Conservation (phyloP, 495 filamentous ascomycete genomes). For the Penicillium lagena region DNA sequence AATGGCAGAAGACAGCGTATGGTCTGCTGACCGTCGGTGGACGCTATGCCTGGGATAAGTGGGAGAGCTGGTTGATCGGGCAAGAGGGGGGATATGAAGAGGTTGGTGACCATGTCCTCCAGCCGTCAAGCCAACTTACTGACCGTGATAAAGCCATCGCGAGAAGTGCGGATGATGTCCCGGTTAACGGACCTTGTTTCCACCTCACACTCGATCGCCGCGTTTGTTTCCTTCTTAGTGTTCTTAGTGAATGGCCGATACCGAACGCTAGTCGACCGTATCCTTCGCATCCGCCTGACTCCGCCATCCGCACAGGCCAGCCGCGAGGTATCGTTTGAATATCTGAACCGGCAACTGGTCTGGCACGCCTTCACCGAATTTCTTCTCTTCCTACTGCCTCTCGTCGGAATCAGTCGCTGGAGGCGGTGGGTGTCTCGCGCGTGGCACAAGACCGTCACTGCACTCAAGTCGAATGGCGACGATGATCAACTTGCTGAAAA, state of each 20-base stretch:
- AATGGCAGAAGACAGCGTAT: conserved; percentile 77
- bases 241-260: conserved; percentile 90
- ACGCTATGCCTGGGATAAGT: conserved; percentile 81
- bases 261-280: conserved; percentile 80
- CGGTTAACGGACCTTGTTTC: conserved; percentile 62
- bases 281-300: conserved; percentile 78
- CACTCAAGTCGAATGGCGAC: conserved; percentile 46
- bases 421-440: conserved; percentile 77
- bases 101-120: conserved; percentile 19
- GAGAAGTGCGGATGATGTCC: conserved; percentile 51
- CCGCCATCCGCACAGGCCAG: conserved; percentile 74
- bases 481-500: conserved; percentile 43
- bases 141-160: conserved; percentile 32
- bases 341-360: conserved; percentile 93
- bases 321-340: conserved; percentile 93
- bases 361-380: conserved; percentile 99
- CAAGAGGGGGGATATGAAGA: conserved; percentile 66
- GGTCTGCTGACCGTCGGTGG: conserved; percentile 82
- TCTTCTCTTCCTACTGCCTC: conserved; percentile 85
- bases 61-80: conserved; percentile 79
- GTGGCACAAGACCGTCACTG: conserved; percentile 68
- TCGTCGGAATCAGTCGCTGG: conserved; percentile 92
- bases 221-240: conserved; percentile 77
- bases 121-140: conserved; percentile 6
- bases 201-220: conserved; percentile 69